A percentile compares a stretch with the other conserved stretches of the same genome.
Conservation (phyloP, 805 yeast species). For the Zygosaccharomyces lentus region DNA sequence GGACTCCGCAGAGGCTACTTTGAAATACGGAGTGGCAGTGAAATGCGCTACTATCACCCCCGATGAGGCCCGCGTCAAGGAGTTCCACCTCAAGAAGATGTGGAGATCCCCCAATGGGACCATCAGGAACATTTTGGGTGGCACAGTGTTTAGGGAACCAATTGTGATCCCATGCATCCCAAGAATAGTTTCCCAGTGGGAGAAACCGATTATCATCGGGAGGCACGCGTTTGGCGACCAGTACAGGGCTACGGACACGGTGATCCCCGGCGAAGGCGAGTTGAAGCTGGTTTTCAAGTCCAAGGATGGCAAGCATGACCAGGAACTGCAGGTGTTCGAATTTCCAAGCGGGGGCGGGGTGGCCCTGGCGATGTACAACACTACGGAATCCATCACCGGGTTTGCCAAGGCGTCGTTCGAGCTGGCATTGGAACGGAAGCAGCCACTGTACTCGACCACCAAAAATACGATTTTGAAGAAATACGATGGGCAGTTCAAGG, state of each 20-base stretch:
- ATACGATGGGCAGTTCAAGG: conserved; percentile 95
- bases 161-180: conserved; percentile 88
- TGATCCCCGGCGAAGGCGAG: conserved; percentile 75
- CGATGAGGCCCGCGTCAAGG: conserved; percentile 91
- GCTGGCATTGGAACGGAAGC: conserved; percentile 70
- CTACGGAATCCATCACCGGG: conserved; percentile 82
- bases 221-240: conserved; percentile 98
- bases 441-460: conserved; percentile 83
- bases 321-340: conserved; percentile 40
- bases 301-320: conserved; percentile 31
- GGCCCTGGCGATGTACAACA: conserved; percentile 91
- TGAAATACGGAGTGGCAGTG: conserved; percentile 86
- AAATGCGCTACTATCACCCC: conserved; percentile 99
- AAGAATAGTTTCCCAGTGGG: conserved; percentile 86
- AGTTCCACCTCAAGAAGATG: conserved; percentile 88
- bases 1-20: conserved; percentile 87
- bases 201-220: conserved; percentile 91
- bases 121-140: conserved; percentile 90
- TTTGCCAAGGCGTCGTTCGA: conserved; percentile 93
- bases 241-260: conserved; percentile 86
- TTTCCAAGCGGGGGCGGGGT: conserved; percentile 63
- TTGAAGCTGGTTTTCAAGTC: conserved; percentile 76
- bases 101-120: conserved; percentile 98
- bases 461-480: conserved; percentile 91
- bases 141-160: conserved; percentile 96